phyloP scores from a whole-genome alignment of 83 land plant species.

The Picea engelmannii region DNA sequence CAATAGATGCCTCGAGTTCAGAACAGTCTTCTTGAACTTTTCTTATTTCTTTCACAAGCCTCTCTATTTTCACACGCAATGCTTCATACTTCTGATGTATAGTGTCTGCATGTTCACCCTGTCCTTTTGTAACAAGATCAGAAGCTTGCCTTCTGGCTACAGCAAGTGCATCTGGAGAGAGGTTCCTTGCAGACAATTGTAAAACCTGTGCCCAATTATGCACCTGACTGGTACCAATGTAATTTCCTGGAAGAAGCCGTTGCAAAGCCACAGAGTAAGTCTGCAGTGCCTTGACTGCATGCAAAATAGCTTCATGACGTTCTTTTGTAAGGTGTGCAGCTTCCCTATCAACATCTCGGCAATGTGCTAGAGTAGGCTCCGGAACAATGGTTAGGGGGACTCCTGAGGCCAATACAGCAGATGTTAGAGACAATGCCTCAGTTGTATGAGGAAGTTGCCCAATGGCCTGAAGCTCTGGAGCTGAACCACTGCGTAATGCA shows the following conservation, averaged over 20 bases:
- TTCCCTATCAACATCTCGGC: constrained; percentile 88
- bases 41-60: constrained; percentile 51
- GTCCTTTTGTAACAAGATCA: constrained; percentile 62
- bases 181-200: constrained; percentile 59
- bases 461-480: constrained; percentile 55
- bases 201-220: constrained; percentile 90
- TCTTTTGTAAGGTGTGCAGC: constrained; percentile 62
- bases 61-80: constrained; percentile 58
- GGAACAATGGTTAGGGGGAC: constrained; percentile 89
- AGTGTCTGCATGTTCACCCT: constrained; percentile 52
- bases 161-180: constrained; percentile 66
- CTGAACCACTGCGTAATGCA: constrained; percentile 70
- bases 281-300: constrained; percentile 52
- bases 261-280: constrained; percentile 81
- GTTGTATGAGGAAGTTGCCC: constrained; percentile 28
- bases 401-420: constrained; percentile 80
- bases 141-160: constrained; percentile 69
- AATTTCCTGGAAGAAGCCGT: constrained; percentile 78
- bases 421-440: constrained; percentile 70
- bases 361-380: constrained; percentile 87
- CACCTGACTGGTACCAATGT: constrained; percentile 73
- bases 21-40: constrained; percentile 67
- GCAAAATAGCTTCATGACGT: constrained; percentile 55
- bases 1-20: constrained; percentile 74
- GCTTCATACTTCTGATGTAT: constrained; percentile 47